phyloP scores from a whole-genome alignment of 2,329 filamentous ascomycete genomes.

The Colletotrichum sp. region DNA sequence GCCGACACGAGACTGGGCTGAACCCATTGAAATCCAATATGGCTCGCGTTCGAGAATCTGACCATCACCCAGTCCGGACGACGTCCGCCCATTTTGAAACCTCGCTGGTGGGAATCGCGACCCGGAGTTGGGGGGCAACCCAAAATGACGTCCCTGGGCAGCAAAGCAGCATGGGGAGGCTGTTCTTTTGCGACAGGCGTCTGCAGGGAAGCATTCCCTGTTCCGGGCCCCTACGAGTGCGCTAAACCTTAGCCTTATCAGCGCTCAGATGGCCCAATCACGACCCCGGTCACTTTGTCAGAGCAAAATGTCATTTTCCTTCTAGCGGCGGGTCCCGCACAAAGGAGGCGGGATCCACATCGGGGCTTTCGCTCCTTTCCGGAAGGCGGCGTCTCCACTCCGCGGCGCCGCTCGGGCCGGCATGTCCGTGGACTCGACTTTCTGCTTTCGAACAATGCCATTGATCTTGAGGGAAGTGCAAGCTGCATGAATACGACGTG shows the following conservation, averaged over 20 bases:
- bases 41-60: background rate
- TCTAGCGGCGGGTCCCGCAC: background rate
- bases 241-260: constrained; percentile 23
- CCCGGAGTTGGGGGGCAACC: constrained; percentile 11
- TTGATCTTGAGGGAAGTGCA: background rate
- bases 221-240: background rate
- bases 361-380: background rate
- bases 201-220: background rate
- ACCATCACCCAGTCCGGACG: constrained; percentile 3
- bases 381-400: background rate
- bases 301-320: constrained; percentile 15
- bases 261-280: constrained; percentile 7
- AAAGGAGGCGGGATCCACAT: background rate
- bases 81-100: constrained; percentile 7
- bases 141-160: background rate
- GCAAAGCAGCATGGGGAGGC: background rate
- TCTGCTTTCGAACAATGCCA: background rate
- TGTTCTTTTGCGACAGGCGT: background rate
- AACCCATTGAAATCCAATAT: background rate
- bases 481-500: background rate
- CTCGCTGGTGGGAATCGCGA: background rate
- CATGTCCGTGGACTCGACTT: background rate
- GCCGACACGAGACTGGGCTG: background rate
- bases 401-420: background rate
- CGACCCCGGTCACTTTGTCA: constrained; percentile 11